Evolutionary conservation across 2,329 filamentous ascomycete genomes (phyloP).

Genomic region (Cladophialophora bantiana): DNA sequence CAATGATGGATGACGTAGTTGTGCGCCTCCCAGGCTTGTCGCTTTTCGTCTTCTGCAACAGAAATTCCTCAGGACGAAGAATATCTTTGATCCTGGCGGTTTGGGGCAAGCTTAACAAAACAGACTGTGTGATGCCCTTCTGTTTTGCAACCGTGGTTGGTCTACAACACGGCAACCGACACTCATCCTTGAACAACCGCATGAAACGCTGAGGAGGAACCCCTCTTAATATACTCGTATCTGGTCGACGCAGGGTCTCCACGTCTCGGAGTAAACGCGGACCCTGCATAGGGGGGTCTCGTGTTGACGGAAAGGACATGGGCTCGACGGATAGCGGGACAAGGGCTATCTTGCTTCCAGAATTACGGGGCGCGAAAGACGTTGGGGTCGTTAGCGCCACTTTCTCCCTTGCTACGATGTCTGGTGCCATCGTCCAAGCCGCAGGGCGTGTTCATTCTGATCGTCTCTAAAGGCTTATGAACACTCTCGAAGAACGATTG

Average conservation of each 20-base stretch:
- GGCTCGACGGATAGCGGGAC: neutral
- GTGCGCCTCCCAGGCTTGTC: conserved; percentile 1
- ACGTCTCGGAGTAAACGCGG: neutral
- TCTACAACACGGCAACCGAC: neutral
- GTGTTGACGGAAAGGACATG: conserved; percentile 7
- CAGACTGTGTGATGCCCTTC: neutral
- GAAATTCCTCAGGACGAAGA: neutral
- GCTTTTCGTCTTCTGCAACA: neutral
- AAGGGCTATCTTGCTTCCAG: conserved; percentile 1
- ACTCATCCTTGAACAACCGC: neutral
- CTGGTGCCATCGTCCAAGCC: neutral
- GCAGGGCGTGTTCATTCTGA: neutral
- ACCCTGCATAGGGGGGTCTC: conserved; percentile 1
- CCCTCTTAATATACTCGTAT: neutral
- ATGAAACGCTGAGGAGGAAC: neutral
- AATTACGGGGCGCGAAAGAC: neutral
- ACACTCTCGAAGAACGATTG: neutral
- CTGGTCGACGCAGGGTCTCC: conserved; percentile 7
- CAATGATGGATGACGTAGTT: conserved; percentile 28
- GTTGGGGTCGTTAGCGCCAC: neutral
- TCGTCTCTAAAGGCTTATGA: neutral
- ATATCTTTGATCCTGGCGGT: conserved; percentile 1
- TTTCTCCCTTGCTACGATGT: neutral
- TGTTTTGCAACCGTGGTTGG: neutral
- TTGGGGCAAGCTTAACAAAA: neutral